Conservation (phyloP, 345 rosid species). For the Eutrema japonicum region DNA sequence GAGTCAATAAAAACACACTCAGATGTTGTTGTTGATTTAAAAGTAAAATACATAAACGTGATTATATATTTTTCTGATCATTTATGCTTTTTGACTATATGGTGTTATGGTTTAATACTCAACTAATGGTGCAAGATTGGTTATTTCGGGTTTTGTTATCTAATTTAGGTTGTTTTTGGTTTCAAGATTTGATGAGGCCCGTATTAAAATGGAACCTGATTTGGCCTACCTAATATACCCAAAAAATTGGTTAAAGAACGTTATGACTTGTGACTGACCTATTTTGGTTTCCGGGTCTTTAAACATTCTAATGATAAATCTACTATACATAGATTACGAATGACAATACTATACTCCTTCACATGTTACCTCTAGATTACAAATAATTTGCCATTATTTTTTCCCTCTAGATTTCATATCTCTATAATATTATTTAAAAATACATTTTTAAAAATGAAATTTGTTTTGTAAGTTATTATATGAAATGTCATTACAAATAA, state of each 20-base stretch:
- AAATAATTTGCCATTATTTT: conserved; percentile 6
- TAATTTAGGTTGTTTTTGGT: not conserved
- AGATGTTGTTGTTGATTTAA: conserved; percentile 1
- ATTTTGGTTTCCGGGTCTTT: not conserved
- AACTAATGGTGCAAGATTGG: not conserved
- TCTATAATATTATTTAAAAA: too few species aligned
- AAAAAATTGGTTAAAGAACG: not conserved
- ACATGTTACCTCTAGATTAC: conserved; percentile 15
- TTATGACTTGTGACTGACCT: not conserved
- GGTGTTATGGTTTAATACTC: conserved; percentile 4
- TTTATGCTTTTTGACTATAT: conserved; percentile 15
- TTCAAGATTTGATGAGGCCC: conserved; percentile 17
- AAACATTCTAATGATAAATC: conserved; percentile 24
- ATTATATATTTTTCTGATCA: not conserved
- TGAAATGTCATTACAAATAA: too few species aligned
- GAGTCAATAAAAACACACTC: conserved; percentile 35
- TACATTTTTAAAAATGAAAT: too few species aligned
- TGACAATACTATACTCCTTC: conserved; percentile 7
- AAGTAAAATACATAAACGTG: not conserved
- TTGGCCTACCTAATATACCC: not conserved
- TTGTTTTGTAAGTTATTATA: too few species aligned
- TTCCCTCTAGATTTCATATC: not conserved
- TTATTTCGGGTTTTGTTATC: conserved; percentile 19
- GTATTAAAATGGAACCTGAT: not conserved
- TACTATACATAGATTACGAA: not conserved